Evolutionary conservation across 345 rosid species (phyloP).

Genomic region (Melaleuca alternifolia): DNA sequence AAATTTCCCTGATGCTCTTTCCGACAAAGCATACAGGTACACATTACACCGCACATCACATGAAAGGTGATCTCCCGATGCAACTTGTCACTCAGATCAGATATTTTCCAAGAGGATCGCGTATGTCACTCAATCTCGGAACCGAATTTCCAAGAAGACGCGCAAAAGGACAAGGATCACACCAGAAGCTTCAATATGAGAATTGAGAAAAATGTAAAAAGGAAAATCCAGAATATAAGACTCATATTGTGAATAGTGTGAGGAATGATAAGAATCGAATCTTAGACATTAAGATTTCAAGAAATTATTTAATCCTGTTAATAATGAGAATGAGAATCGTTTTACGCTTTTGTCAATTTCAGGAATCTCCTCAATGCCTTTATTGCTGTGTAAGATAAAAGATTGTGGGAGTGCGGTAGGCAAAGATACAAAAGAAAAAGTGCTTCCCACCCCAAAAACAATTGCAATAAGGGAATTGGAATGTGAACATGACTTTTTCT

Average conservation of each 20-base stretch:
- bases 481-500: background rate
- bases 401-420: background rate
- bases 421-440: background rate
- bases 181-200: background rate
- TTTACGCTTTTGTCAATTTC: background rate
- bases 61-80: background rate
- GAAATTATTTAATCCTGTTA: background rate
- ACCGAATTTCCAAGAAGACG: background rate
- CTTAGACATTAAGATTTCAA: background rate
- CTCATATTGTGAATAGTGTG: background rate
- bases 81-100: background rate
- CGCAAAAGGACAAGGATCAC: background rate
- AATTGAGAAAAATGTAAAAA: background rate
- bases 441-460: background rate
- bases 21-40: background rate
- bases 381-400: background rate
- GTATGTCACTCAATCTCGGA: background rate
- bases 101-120: background rate
- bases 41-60: background rate
- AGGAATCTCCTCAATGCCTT: background rate
- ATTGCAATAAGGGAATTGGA: background rate
- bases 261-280: background rate
- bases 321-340: background rate
- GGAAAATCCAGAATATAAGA: background rate
- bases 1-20: background rate